Base-by-base conservation (phyloP, 73 alveolate species). In the Halteria grandinella region DNA sequence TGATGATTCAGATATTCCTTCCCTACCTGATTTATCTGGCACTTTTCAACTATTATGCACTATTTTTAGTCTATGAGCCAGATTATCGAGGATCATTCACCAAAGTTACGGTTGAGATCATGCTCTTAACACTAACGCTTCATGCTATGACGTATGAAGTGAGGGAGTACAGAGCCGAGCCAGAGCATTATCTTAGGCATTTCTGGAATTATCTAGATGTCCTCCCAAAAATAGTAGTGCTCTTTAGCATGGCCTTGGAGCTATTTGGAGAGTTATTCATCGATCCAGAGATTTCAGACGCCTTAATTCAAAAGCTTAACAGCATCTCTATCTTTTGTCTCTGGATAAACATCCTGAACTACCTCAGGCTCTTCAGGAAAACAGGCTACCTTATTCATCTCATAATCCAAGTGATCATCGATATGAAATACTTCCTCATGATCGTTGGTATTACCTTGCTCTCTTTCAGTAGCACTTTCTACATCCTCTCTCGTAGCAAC, bases 331-430 rank as follows among this genome's bases (percentile, higher is more conserved):
- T 51, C 10, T 55, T 55, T 51, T 55, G 24, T 27, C 2, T 55
- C 14, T 55, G 72, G 72, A 2, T 55, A 7, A 55, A 55, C n/a
- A 28, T 55, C 52, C 72, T 55, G 14, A 28, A 55, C 51, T 55
- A 28, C 72, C 29, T 55, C 51, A 23, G 72, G 17, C 7, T 55
- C 12, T 55, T 27, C 52, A 23, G 52, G 33, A 55, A 29, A 2
- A 11, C 51, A 1, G 72, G 72, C 33, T 18, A 55, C 31, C 72
- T 55, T 5, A 55, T 55, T 27, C 20, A 29, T 3, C 7, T 29
- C 29, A 55, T 55, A 2, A 55, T 55, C 17, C 10, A 14, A 55
- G 72, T 55, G 32, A 11, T 55, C 8, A 4, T 24, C 23, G 72
- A 55, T 27, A 55, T 55, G 52, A 31, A 24, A 8, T 5, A 27